Percentiles rank a stretch among this genome's conserved stretches.
These are phyloP conservation scores for Henckelia pumila DNA, from an alignment of 257 asterid species.

Conservation along the genomic window DNA sequence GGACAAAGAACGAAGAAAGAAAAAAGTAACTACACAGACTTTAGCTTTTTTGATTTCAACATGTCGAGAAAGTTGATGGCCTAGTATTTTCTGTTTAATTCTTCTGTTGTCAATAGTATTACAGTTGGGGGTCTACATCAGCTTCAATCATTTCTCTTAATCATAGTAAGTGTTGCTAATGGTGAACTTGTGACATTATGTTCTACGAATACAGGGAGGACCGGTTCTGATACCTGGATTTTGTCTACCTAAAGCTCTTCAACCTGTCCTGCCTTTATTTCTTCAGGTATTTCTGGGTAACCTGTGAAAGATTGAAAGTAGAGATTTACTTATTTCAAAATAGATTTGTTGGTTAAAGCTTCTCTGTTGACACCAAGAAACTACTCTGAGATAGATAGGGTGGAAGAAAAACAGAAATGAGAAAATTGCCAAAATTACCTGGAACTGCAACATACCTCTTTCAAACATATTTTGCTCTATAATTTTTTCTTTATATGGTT, in stretches of 20 bases:
- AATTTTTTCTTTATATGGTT: too few species aligned
- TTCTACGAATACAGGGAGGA: constrained; percentile 65
- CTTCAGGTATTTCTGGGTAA: constrained; percentile 62
- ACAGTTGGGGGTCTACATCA: too few species aligned
- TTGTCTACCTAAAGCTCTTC: constrained; percentile 96
- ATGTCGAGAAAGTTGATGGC: constrained; percentile 18
- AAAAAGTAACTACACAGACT: constrained; percentile 39
- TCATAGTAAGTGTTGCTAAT: not conserved
- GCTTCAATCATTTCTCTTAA: too few species aligned
- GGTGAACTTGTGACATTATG: constrained; percentile 17
- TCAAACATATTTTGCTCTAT: too few species aligned
- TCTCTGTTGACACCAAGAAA: too few species aligned
- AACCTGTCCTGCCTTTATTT: constrained; percentile 84
- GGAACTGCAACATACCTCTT: too few species aligned
- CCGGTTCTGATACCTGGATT: constrained; percentile 91
- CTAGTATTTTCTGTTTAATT: not conserved
- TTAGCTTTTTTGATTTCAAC: constrained; percentile 19
- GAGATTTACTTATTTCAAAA: too few species aligned
- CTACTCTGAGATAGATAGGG: too few species aligned
- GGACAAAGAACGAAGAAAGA: constrained; percentile 95
- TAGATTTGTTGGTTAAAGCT: too few species aligned
- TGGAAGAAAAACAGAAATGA: too few species aligned
- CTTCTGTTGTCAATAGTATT: too few species aligned
- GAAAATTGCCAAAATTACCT: too few species aligned
- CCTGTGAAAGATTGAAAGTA: not conserved